A percentile compares a stretch with the other conserved stretches of the same genome.
Conservation (phyloP, 345 rosid species). For the Eucalyptus regnans region DNA sequence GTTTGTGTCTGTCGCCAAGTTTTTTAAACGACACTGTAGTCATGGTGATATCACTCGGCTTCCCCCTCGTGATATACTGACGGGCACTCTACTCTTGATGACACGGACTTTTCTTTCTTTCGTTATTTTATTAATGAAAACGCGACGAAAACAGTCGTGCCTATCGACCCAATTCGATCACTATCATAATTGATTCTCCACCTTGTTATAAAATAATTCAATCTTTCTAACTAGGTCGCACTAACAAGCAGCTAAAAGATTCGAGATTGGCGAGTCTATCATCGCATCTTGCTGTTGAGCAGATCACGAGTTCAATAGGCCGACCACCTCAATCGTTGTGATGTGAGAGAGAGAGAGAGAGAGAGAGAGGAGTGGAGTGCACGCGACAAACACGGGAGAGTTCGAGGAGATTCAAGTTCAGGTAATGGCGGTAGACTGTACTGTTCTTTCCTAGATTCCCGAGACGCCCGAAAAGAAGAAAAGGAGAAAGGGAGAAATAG, state of each 20-base stretch:
- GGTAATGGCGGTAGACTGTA: not conserved
- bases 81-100: not conserved
- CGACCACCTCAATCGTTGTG: not conserved
- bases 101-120: not conserved
- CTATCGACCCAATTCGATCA: too few relatives aligned
- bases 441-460: constrained; percentile 4
- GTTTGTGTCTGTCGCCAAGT: not conserved
- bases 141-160: not conserved
- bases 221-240: accelerated
- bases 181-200: not conserved
- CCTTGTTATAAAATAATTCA: too few relatives aligned
- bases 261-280: accelerated
- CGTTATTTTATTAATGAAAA: not conserved
- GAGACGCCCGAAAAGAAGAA: not conserved
- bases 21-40: not conserved
- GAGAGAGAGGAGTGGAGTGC: not conserved
- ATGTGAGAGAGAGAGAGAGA: not conserved
- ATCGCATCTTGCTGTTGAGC: accelerated
- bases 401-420: not conserved
- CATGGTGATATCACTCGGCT: not conserved
- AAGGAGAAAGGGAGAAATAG: not conserved
- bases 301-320: accelerated
- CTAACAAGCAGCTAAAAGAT: too few relatives aligned
- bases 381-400: constrained; percentile 24
- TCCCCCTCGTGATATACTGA: not conserved